These are phyloP conservation scores for Lactarius deliciosus DNA, from an alignment of 768 basidiomycete genomes.

Conservation along the genomic window DNA sequence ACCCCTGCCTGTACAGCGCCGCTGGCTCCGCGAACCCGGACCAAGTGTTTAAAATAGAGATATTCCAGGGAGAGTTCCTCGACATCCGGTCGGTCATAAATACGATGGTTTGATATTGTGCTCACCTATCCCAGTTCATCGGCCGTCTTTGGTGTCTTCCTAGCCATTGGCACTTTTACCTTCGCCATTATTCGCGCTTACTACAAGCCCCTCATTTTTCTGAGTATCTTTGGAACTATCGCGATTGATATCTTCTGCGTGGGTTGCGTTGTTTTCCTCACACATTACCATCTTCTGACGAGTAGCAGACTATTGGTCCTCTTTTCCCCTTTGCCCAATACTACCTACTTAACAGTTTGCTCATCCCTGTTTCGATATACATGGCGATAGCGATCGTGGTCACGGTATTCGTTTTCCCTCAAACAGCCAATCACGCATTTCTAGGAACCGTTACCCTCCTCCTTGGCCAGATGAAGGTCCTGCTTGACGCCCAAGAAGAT, in stretches of 20 bases:
- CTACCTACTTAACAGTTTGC: conserved; percentile 43
- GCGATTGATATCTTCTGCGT: conserved; percentile 46
- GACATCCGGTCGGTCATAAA: conserved; percentile 39
- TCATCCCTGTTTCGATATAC: conserved; percentile 48
- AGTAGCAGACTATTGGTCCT: conserved; percentile 43
- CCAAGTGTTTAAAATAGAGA: conserved; percentile 38
- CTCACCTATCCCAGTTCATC: conserved; percentile 37
- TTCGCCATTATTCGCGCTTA: conserved; percentile 49
- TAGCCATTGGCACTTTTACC: conserved; percentile 46
- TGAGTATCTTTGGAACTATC: conserved; percentile 49
- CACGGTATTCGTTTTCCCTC: conserved; percentile 52
- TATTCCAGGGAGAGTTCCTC: conserved; percentile 53
- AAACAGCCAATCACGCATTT: conserved; percentile 47
- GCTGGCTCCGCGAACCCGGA: conserved; percentile 43
- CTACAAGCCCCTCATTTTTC: conserved; percentile 45
- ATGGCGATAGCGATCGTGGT: conserved; percentile 48
- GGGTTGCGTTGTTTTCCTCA: conserved; percentile 22
- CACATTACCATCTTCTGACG: neutral
- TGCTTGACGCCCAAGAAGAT: conserved; percentile 39
- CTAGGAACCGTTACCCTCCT: conserved; percentile 37
- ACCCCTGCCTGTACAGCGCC: conserved; percentile 28
- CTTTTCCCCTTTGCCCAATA: conserved; percentile 50
- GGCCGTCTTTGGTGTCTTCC: conserved; percentile 48
- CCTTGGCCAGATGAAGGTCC: conserved; percentile 34
- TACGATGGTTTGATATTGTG: neutral